Conservation (phyloP, 805 yeast species). For the Tetrapisispora fleetii region DNA sequence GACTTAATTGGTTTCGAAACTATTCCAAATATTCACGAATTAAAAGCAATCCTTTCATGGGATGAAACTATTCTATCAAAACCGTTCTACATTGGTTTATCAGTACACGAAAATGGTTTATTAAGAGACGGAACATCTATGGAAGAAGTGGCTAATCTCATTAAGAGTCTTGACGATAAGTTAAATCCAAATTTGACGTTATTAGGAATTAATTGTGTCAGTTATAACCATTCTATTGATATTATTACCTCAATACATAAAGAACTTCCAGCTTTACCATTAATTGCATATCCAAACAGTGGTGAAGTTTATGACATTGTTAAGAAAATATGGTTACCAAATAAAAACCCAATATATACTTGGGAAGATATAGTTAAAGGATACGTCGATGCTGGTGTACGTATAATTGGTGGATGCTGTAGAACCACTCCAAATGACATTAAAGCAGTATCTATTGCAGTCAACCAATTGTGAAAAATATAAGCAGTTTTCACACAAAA, state of each 20-base stretch:
- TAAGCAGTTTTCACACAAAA: not conserved
- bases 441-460: conserved; percentile 13
- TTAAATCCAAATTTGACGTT: conserved; percentile 32
- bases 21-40: conserved; percentile 54
- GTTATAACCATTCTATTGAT: conserved; percentile 34
- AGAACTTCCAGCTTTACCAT: conserved; percentile 26
- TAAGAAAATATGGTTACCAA: conserved; percentile 35
- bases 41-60: conserved; percentile 37
- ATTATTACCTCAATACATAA: conserved; percentile 29
- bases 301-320: conserved; percentile 54
- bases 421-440: conserved; percentile 48
- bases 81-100: conserved; percentile 39
- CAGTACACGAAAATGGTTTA: conserved; percentile 30
- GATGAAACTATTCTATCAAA: conserved; percentile 31
- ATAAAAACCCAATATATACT: conserved; percentile 16
- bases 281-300: conserved; percentile 64
- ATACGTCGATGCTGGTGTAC: conserved; percentile 36
- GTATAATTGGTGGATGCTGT: conserved; percentile 69
- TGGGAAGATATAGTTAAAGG: conserved; percentile 34
- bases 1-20: conserved; percentile 65
- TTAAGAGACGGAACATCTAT: conserved; percentile 46
- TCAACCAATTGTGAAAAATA: not conserved
- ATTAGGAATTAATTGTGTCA: conserved; percentile 64
- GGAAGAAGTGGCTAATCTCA: conserved; percentile 22
- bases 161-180: conserved; percentile 8